Percentiles rank a stretch among this genome's conserved stretches.
phyloP scores from a whole-genome alignment of 257 asterid genomes.

The Penstemon davidsonii region DNA sequence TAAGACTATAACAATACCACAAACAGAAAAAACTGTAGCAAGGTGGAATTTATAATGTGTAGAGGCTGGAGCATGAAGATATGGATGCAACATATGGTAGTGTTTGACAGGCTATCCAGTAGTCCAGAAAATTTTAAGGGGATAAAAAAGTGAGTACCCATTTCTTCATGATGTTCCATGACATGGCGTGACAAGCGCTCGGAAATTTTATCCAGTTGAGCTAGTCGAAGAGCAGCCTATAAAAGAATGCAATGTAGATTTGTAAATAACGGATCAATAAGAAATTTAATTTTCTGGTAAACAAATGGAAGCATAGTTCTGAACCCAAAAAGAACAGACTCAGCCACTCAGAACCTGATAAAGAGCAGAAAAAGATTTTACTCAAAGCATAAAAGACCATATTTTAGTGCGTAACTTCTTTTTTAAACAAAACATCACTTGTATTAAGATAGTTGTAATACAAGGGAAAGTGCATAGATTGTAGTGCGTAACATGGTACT shows the following conservation, averaged over 20 bases:
- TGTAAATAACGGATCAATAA: conserved; percentile 30
- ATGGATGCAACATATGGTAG: conserved; percentile 16
- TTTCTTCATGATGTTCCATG: conserved; percentile 97
- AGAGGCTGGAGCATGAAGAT: conserved; percentile 16
- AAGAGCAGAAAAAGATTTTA: conserved; percentile 16
- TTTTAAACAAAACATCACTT: no score
- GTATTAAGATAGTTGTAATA: no score
- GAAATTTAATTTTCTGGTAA: conserved; percentile 27
- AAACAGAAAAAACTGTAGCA: conserved; percentile 20
- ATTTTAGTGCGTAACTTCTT: neutral
- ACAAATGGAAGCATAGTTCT: conserved; percentile 17
- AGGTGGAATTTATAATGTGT: conserved; percentile 16
- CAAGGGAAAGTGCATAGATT: no score
- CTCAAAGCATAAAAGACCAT: neutral
- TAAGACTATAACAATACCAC: conserved; percentile 1
- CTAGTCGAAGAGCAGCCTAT: conserved; percentile 88
- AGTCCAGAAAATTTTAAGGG: conserved; percentile 22
- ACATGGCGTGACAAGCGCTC: conserved; percentile 93
- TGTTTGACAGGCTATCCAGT: neutral
- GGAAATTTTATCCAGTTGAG: conserved; percentile 83
- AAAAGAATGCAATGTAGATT: conserved; percentile 45
- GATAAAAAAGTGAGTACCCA: conserved; percentile 62
- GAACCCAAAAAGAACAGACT: conserved; percentile 1
- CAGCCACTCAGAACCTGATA: conserved; percentile 5
- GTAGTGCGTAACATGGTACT: no score